These are phyloP conservation scores for Saturnispora serradocipensis DNA, from an alignment of 805 yeast genomes.

Conservation along the genomic window DNA sequence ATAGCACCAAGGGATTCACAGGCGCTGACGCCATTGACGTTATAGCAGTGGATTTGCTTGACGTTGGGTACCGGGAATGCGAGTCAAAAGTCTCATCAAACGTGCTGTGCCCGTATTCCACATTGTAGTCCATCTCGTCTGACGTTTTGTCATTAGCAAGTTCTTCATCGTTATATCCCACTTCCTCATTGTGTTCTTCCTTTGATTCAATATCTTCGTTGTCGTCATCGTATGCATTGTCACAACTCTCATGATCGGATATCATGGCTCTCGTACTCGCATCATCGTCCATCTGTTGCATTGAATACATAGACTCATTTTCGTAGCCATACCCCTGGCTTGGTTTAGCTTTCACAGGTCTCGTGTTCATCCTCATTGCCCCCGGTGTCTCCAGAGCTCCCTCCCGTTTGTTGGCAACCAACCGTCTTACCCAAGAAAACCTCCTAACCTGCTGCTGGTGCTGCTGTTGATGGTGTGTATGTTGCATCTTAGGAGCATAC, in stretches of 20 bases:
- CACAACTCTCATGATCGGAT: constrained; percentile 18
- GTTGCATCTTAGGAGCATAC: background rate
- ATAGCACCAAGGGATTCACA: background rate
- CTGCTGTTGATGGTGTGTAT: constrained; percentile 7
- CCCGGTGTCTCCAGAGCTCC: background rate
- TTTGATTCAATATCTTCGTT: background rate
- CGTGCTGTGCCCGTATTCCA: background rate
- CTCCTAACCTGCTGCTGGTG: background rate
- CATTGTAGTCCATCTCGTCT: background rate
- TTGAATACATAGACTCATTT: background rate
- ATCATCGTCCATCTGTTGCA: constrained; percentile 19
- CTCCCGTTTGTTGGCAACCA: background rate
- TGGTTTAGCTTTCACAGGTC: background rate
- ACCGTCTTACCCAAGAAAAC: constrained; percentile 5
- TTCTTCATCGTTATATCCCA: background rate
- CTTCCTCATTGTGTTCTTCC: background rate
- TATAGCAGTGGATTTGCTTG: constrained; percentile 6
- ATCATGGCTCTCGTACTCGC: constrained; percentile 37
- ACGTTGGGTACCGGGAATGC: constrained; percentile 7
- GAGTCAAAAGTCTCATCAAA: background rate
- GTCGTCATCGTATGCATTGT: background rate
- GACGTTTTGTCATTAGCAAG: background rate
- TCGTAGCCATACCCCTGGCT: background rate
- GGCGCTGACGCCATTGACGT: constrained; percentile 8
- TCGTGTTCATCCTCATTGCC: background rate